phyloP scores from a whole-genome alignment of 1,284 basidiomycete species.

The Trichosporon coremiiforme region DNA sequence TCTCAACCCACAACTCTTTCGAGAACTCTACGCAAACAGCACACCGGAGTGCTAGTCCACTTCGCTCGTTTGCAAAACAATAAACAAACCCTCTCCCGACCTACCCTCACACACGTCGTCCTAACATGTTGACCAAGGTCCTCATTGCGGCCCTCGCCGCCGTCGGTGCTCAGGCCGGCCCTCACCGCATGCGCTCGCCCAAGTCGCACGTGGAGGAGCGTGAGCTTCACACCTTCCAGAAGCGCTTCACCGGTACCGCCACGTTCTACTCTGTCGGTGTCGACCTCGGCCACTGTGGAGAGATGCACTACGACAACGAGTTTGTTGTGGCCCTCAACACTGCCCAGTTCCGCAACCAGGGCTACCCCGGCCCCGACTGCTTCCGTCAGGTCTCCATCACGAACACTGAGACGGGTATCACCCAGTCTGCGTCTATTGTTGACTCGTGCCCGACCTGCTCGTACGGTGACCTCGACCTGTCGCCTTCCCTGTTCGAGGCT shows the following conservation, averaged over 20 bases:
- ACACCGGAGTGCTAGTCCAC: constrained; percentile 7
- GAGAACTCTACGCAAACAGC: not conserved
- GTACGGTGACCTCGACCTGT: constrained; percentile 74
- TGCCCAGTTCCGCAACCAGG: constrained; percentile 59
- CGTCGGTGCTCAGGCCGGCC: constrained; percentile 5
- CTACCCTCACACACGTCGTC: not conserved
- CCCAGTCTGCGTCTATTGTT: constrained; percentile 62
- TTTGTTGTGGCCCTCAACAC: constrained; percentile 55
- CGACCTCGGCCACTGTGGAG: constrained; percentile 16
- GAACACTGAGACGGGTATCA: constrained; percentile 64
- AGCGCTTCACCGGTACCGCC: constrained; percentile 13
- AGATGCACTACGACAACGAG: constrained; percentile 33
- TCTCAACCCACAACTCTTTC: not conserved
- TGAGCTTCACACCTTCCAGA: constrained; percentile 12
- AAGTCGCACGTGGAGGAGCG: constrained; percentile 5
- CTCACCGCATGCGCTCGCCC: constrained; percentile 1
- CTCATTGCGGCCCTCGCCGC: constrained; percentile 6
- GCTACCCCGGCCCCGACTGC: constrained; percentile 67
- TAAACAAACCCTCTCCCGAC: not conserved
- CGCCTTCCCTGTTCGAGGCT: constrained; percentile 68
- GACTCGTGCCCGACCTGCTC: constrained; percentile 61
- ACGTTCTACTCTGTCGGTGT: constrained; percentile 17
- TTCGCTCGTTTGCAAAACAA: not conserved
- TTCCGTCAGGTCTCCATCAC: constrained; percentile 67
- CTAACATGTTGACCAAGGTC: constrained; percentile 7